These are phyloP conservation scores for Plasmodium blacklocki DNA, from an alignment of 169 alveolate genomes.

Conservation along the genomic window DNA sequence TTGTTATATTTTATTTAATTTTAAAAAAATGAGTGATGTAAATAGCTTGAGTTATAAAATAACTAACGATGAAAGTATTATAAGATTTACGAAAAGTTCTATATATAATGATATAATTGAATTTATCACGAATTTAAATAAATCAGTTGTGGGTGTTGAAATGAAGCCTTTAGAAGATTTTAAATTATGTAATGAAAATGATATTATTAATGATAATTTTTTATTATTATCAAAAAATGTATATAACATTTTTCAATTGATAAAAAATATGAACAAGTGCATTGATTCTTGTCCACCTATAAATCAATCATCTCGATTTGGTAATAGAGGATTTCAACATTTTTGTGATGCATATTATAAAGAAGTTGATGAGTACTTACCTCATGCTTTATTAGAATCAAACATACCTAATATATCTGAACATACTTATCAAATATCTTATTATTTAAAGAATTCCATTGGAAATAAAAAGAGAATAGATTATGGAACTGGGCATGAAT, in stretches of 20 bases:
- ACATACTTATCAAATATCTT: conserved; percentile 68
- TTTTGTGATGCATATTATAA: conserved; percentile 82
- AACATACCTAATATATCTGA: conserved; percentile 78
- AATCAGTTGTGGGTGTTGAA: conserved; percentile 49
- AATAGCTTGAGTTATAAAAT: conserved; percentile 33
- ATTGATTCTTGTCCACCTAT: conserved; percentile 89
- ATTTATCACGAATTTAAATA: conserved; percentile 36
- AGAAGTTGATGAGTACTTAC: conserved; percentile 39
- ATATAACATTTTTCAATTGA: conserved; percentile 17
- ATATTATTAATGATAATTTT: conserved; percentile 3
- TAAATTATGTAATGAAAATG: not conserved
- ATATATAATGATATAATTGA: conserved; percentile 36
- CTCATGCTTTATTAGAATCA: conserved; percentile 52
- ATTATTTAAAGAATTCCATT: conserved; percentile 91
- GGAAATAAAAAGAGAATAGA: conserved; percentile 96
- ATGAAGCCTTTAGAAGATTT: conserved; percentile 51
- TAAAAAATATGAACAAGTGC: conserved; percentile 35
- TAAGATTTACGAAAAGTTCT: conserved; percentile 27
- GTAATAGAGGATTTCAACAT: conserved; percentile 92
- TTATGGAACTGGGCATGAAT: conserved; percentile 98
- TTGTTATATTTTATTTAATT: not conserved
- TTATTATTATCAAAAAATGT: conserved; percentile 45
- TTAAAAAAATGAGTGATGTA: conserved; percentile 5
- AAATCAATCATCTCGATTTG: conserved; percentile 92
- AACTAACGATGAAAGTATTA: conserved; percentile 41